Evolutionary conservation across 2,329 filamentous ascomycete genomes (phyloP), one percentile per base, ranked within the genome.

Genomic region (Fonsecaea erecta): DNA sequence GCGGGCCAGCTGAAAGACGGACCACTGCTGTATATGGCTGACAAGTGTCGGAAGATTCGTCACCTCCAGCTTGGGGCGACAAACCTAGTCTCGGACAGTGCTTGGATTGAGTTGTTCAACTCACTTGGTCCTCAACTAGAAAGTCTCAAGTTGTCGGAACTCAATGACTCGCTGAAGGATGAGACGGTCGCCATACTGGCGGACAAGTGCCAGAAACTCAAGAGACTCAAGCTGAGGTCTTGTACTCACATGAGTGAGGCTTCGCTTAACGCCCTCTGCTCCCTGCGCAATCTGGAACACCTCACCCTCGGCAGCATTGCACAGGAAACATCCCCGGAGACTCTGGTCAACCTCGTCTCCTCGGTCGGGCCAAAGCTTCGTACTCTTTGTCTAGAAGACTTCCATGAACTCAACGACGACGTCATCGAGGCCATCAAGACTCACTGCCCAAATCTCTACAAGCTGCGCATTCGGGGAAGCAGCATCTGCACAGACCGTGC

Each of bases 1-100:
- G 92, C 89, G n/a, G 91, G 95, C 56, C 93, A 97, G 74, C 90
- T 97, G 82, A 97, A 96, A 77, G 90, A 97, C 73, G 83, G 83
- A 43, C 90, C 93, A 48, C 84, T 97, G 77, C 86, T 92, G 59
- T 97, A 94, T 75, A 85, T 97, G 73, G 81, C 91, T 21, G 87
- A 88, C 62, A 90, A 91, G 54, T 84, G 90, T 56, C 85, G 87
- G 56, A 78, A 84, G 8, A 81, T 97, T n/a, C 85, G 88, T 65
- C 84, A 87, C 62, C 82, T 98, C 51, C 90, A 92, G 68, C 83
- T 98, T 0, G 89, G 95, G 68, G 91, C 92, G 11, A 88, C 92
- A 9, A 98, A 97, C 70, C 85, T 98, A 0, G 81, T 98, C 16
- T 88, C 89, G 9, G 88, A 95, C 66, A 81, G 84, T 3, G 88